These are phyloP conservation scores for Telopea speciosissima DNA, from an alignment of 177 flowering plant species.

Conservation along the genomic window DNA sequence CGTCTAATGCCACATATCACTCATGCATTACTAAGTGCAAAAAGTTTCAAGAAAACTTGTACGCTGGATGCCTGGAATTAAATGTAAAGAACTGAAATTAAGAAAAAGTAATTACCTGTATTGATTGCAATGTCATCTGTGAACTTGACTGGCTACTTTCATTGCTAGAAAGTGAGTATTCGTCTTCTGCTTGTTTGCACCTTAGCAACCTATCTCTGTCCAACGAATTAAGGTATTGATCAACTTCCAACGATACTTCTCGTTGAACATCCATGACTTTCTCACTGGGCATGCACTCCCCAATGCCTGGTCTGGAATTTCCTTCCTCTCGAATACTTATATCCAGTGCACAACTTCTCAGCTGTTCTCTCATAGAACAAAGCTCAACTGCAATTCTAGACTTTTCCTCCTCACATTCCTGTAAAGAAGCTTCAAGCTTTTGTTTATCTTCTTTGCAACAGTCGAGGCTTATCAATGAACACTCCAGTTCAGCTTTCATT, in stretches of 20 bases:
- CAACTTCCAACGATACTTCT: background rate
- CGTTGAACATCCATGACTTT: background rate
- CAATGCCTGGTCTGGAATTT: conserved; percentile 8
- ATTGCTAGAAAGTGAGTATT: conserved; percentile 7
- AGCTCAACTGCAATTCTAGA: conserved; percentile 42
- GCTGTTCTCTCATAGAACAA: conserved; percentile 28
- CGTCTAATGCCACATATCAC: background rate
- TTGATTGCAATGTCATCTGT: conserved; percentile 13
- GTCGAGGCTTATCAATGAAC: conserved; percentile 74
- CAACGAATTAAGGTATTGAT: background rate
- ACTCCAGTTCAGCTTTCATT: conserved; percentile 82
- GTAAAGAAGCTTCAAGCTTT: conserved; percentile 60
- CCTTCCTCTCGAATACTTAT: conserved; percentile 17
- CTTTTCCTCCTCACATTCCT: conserved; percentile 50
- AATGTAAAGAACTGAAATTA: background rate
- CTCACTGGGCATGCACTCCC: conserved; percentile 12
- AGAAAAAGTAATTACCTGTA: conserved; percentile 31
- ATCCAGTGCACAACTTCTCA: conserved; percentile 24
- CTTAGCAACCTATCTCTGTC: conserved; percentile 8
- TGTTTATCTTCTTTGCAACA: conserved; percentile 93
- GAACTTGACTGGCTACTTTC: conserved; percentile 14
- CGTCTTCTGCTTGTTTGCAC: conserved; percentile 20
- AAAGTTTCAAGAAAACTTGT: background rate
- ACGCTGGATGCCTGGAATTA: too few species aligned
- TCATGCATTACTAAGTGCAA: background rate